A percentile compares a stretch with the other conserved stretches of the same genome.
Conservation (phyloP, 1,284 basidiomycete genomes). For the Taiwanofungus camphoratus region DNA sequence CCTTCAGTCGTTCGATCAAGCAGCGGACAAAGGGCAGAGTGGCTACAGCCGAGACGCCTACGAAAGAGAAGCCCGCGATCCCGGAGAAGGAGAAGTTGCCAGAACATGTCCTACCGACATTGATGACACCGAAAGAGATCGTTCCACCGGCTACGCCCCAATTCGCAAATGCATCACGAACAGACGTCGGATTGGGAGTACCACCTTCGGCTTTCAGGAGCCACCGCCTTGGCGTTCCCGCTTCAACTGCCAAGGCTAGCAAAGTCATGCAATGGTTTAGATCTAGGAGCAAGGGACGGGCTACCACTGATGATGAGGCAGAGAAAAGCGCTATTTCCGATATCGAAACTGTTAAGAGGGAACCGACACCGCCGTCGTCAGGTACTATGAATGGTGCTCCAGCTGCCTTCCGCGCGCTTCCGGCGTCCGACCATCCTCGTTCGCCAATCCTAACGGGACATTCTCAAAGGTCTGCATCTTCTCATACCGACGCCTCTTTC, state of each 20-base stretch:
- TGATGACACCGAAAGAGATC: constrained; percentile 16
- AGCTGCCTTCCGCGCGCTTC: constrained; percentile 18
- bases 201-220: constrained; percentile 13
- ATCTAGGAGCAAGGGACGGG: constrained; percentile 53
- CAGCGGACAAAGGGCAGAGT: constrained; percentile 37
- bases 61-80: constrained; percentile 32
- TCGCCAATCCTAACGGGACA: constrained; percentile 23
- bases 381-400: constrained; percentile 28
- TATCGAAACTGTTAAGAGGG: constrained; percentile 12
- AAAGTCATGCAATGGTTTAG: constrained; percentile 83
- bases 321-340: constrained; percentile 19
- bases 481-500: constrained; percentile 33
- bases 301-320: constrained; percentile 28
- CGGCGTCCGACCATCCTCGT: constrained; percentile 23
- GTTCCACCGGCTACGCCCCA: constrained; percentile 22
- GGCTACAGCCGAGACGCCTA: constrained; percentile 25
- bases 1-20: constrained; percentile 57
- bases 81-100: constrained; percentile 18
- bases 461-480: constrained; percentile 40
- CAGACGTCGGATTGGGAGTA: constrained; percentile 15
- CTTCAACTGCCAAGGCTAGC: constrained; percentile 67
- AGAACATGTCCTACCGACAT: constrained; percentile 10
- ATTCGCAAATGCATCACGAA: constrained; percentile 20
- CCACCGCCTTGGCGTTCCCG: constrained; percentile 40
- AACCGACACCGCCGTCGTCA: constrained; percentile 23